Percentiles rank a stretch among this genome's conserved stretches.
These are phyloP conservation scores for Amanita rimosa DNA, from an alignment of 768 basidiomycete species.

Conservation along the genomic window DNA sequence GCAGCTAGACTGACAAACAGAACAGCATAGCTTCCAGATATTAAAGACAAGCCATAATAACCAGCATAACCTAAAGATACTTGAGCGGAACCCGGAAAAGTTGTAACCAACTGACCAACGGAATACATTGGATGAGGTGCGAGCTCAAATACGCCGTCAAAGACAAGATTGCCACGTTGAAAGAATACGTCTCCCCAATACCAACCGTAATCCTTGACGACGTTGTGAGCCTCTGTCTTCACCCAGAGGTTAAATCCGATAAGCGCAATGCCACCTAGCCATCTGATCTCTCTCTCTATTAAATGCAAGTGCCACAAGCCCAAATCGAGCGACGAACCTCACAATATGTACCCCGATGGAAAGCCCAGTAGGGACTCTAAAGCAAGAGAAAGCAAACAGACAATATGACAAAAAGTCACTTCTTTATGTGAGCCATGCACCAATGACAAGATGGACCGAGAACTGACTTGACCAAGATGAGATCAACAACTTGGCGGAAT, in stretches of 20 bases:
- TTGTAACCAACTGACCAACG: conserved; percentile 33
- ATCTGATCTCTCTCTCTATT: conserved; percentile 34
- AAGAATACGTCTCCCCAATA: conserved; percentile 95
- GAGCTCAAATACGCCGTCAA: conserved; percentile 96
- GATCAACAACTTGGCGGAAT: conserved; percentile 91
- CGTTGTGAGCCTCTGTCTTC: conserved; percentile 93
- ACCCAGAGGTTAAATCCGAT: conserved; percentile 98
- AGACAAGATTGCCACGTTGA: conserved; percentile 86
- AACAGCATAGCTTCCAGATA: conserved; percentile 81
- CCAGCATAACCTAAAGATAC: conserved; percentile 74
- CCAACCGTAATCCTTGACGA: conserved; percentile 98
- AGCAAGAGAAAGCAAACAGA: conserved; percentile 91
- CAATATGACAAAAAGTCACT: conserved; percentile 94
- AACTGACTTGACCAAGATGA: conserved; percentile 88
- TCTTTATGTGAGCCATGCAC: conserved; percentile 2
- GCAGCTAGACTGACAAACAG: conserved; percentile 90
- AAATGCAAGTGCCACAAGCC: background rate
- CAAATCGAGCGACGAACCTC: conserved; percentile 33
- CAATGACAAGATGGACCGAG: background rate
- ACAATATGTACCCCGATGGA: conserved; percentile 65
- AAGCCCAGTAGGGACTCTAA: conserved; percentile 73
- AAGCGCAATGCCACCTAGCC: conserved; percentile 76
- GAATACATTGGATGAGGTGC: conserved; percentile 96
- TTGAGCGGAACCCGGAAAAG: background rate
- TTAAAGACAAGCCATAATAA: conserved; percentile 91